Base-by-base conservation (phyloP, 495 filamentous ascomycete species). In the Neurospora intermedia region DNA sequence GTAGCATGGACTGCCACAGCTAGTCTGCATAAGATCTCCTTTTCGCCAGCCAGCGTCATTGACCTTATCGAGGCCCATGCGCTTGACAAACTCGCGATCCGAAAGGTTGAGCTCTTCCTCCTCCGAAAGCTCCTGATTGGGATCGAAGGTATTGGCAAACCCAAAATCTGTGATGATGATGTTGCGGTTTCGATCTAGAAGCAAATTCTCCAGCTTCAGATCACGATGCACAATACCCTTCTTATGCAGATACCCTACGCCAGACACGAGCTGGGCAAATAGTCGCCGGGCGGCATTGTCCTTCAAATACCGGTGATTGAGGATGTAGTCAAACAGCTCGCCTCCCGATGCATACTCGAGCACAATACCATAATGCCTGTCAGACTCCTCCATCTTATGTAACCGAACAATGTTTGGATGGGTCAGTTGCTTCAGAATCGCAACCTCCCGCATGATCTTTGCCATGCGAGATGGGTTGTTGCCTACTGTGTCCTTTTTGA, bases 131-230 rank as follows among this genome's bases (percentile, higher is more conserved):
- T 97, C 94, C 79, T 99, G 96, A 40, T 83, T 79, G 2, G 96
- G 89, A 79, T 97, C 90, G 79, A 99, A 99, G 5, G 94, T 98
- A 80, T 99, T 99, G 69, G 96, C 96, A 82, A 99, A 99, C 5
- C 96, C 96, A 81, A 99, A 99, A 82, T 99, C 96, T 0, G 96
- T 98, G 81, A 99, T 98, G 83, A 99, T 98, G 79, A 99, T 98
- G 82, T 99, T 99, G 62, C 93, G 89, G 77, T 99, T 97, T 23
- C 96, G 89, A 82, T 99, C 96, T 69, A 99, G 89, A 23, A 99
- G 85, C 78, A 99, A 81, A 80, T 99, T 99, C 82, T 99, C 96
- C 73, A 99, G 85, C 82, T 99, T 99, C 71, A 99, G 85, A 83
- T 99, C 96, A 77, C 96, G 91, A 78, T 99, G 96, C 31, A 99